Evolutionary conservation across 2,329 filamentous ascomycete species (phyloP).

Genomic region (Calonectria montana): DNA sequence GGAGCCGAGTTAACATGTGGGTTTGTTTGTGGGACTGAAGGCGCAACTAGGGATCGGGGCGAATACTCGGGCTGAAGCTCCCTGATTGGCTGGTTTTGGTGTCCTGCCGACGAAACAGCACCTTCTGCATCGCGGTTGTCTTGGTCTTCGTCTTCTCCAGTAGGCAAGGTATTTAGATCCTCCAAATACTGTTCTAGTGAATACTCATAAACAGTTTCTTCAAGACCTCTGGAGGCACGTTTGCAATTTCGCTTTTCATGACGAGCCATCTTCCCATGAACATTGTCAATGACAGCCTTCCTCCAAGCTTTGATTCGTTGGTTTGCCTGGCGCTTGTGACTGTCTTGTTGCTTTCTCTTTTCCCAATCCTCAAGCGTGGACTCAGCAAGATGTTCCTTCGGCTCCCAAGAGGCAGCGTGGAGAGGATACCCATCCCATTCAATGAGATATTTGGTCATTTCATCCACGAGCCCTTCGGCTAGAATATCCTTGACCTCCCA

Average conservation of each 20-base stretch:
- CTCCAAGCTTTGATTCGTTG: conserved; percentile 55
- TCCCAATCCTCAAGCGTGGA: conserved; percentile 57
- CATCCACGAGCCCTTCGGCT: conserved; percentile 52
- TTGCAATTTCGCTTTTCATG: conserved; percentile 58
- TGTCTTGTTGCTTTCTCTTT: conserved; percentile 51
- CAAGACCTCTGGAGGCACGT: conserved; percentile 52
- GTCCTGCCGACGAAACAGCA: background rate
- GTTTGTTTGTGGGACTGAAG: background rate
- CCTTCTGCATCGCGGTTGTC: background rate
- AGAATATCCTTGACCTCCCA: conserved; percentile 65
- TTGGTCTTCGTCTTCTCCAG: conserved; percentile 27
- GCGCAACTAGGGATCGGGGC: background rate
- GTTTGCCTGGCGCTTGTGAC: conserved; percentile 44
- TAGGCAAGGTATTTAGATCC: conserved; percentile 26
- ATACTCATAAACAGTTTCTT: conserved; percentile 34
- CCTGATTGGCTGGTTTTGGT: background rate
- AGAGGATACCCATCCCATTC: conserved; percentile 52
- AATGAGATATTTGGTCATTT: conserved; percentile 47
- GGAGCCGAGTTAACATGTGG: background rate
- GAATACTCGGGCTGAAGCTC: background rate
- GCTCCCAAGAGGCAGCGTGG: conserved; percentile 62
- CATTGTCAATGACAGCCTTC: conserved; percentile 43
- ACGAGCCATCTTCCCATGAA: conserved; percentile 47
- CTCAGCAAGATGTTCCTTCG: conserved; percentile 54
- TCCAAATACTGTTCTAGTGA: conserved; percentile 38